Percentiles rank a stretch among this genome's conserved stretches.
These are phyloP conservation scores for Myrica gale DNA, from an alignment of 306 rosid species.

Conservation along the genomic window DNA sequence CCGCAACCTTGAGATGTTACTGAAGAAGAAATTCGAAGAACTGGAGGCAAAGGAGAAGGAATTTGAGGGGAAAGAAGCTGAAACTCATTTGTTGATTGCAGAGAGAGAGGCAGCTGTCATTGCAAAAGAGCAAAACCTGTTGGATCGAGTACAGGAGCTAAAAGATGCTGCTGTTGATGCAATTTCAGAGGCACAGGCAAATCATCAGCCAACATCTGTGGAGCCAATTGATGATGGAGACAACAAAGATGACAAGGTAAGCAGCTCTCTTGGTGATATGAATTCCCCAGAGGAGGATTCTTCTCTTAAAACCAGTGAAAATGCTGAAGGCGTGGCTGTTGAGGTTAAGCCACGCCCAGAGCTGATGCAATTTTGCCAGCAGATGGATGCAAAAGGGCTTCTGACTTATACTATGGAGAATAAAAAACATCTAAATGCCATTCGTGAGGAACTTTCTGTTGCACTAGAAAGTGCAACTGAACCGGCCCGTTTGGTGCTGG, in stretches of 20 bases:
- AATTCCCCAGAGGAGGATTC: constrained; percentile 52
- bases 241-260: constrained; percentile 64
- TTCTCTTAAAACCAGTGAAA: constrained; percentile 54
- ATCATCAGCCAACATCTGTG: constrained; percentile 40
- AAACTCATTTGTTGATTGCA: constrained; percentile 36
- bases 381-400: constrained; percentile 73
- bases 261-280: constrained; percentile 58
- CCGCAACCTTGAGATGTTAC: constrained; percentile 40
- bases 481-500: constrained; percentile 72
- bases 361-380: constrained; percentile 54
- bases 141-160: constrained; percentile 74
- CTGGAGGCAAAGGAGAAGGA: constrained; percentile 60
- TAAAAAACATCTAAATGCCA: constrained; percentile 41
- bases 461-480: constrained; percentile 68
- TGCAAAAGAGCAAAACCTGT: constrained; percentile 66
- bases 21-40: constrained; percentile 54
- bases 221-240: constrained; percentile 46
- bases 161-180: constrained; percentile 68
- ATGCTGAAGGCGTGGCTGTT: constrained; percentile 52
- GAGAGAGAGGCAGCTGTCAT: constrained; percentile 60
- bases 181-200: constrained; percentile 53
- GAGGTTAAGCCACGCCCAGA: constrained; percentile 62
- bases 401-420: constrained; percentile 57
- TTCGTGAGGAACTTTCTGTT: constrained; percentile 60
- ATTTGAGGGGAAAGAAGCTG: constrained; percentile 48